A percentile compares a stretch with the other conserved stretches of the same genome.
Conservation (phyloP, 495 filamentous ascomycete genomes). For the Neurospora sp. region DNA sequence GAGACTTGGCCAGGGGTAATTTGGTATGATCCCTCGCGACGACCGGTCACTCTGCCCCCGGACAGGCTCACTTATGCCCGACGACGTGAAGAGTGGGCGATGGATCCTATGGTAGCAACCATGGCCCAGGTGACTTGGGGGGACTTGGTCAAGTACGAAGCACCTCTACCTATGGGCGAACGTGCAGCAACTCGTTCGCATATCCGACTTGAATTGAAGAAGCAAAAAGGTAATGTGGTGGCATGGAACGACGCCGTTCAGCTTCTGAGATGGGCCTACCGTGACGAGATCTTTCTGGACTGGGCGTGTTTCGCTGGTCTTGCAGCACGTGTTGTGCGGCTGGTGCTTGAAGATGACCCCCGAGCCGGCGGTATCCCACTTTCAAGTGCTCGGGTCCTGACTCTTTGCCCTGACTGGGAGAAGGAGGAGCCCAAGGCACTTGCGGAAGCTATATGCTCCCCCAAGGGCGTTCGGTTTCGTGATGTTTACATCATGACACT, state of each 20-base stretch:
- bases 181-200: background rate
- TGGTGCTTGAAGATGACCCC: background rate
- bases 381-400: background rate
- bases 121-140: background rate
- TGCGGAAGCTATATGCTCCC: background rate
- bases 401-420: background rate
- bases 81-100: background rate
- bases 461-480: background rate
- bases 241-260: background rate
- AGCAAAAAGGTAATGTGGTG: background rate
- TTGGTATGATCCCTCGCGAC: background rate
- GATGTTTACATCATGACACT: background rate
- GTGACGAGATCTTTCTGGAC: background rate
- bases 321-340: background rate
- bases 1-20: background rate
- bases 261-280: background rate
- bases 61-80: background rate
- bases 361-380: background rate
- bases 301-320: background rate
- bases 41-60: background rate
- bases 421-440: background rate
- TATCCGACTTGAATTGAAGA: background rate
- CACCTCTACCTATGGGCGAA: background rate
- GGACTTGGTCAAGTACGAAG: background rate
- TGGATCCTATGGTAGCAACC: background rate